Evolutionary conservation across 176 grass and related monocot species (phyloP).

Genomic region (Avena eriantha): DNA sequence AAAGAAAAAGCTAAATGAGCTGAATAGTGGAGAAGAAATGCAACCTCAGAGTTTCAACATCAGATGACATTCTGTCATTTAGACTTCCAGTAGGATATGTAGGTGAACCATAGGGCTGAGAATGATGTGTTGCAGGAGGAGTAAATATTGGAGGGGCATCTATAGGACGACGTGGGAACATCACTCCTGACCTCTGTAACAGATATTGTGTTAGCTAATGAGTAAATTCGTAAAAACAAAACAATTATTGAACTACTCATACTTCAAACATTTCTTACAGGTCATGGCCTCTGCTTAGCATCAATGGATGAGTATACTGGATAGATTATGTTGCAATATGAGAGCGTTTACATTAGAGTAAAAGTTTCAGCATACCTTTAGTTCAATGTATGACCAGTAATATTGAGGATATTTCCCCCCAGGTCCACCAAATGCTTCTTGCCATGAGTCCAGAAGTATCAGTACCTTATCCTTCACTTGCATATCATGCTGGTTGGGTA

Average conservation of each 20-base stretch:
- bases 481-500: conserved; percentile 72
- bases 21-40: conserved; percentile 14
- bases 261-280: conserved; percentile 23
- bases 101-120: conserved; percentile 56
- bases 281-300: background rate
- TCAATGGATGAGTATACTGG: background rate
- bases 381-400: conserved; percentile 87
- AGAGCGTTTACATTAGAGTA: background rate
- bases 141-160: conserved; percentile 91
- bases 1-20: background rate
- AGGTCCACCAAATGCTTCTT: conserved; percentile 99
- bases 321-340: background rate
- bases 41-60: conserved; percentile 73
- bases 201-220: conserved; percentile 32
- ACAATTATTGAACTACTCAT: background rate
- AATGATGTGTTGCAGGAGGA: conserved; percentile 58
- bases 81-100: conserved; percentile 55
- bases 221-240: background rate
- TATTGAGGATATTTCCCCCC: conserved; percentile 92
- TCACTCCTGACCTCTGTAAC: conserved; percentile 84
- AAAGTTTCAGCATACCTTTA: conserved; percentile 61
- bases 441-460: conserved; percentile 96
- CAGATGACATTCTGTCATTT: conserved; percentile 60
- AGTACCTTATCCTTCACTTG: conserved; percentile 93
- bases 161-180: conserved; percentile 66